Base-by-base conservation (phyloP, 371 early-diverging fungal genomes). In the Sporodiniella umbellata region DNA sequence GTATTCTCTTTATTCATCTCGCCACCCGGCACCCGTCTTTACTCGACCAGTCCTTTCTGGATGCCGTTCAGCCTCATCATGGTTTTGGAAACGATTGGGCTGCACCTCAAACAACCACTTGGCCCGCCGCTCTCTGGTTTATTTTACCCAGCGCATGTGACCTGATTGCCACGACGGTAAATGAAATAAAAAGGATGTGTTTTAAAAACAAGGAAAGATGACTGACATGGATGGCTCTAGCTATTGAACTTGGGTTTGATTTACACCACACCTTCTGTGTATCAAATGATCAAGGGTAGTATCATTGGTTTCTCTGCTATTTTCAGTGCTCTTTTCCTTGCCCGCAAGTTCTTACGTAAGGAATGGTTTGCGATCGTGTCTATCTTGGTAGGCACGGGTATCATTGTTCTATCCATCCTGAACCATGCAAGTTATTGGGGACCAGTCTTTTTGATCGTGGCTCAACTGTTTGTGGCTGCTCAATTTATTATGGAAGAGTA, bases 301-400 rank as follows among this genome's bases (percentile, higher is more conserved):
- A 74, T 74, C 53, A 64, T 70, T n/a, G 70, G 70, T 0, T 68
- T 74, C 38, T 74, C 74, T 23, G 74, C 74, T 45, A 60, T 74
- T 14, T 65, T 67, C 40, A 66, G 70, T 31, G 52, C 57, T 37
- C 35, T 74, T 8, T 74, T 74, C 46, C 45, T 74, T 3, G 60
- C 74, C 15, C 65, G 74, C 38, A 62, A 67, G 23, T 70, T 74
- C 30, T 46, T 74, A 21, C 49, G 52, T 14, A 61, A 53, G 22
- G 70, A 74, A 51, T 70, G 70, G 70, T 38, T 52, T 18, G 57
- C 70, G 0, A 68, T 70, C 1, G 30, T 54, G 19, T 56, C 56
- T 14, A 68, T 74, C 28, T 38, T 74, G 19, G 15, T 51, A 23
- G 74, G 74, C 28, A 65, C 68, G 0, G 38, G 45, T n/a, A 15